Evolutionary conservation across 2,329 filamentous ascomycete species (phyloP).

Genomic region (Hypoxylon sp.): DNA sequence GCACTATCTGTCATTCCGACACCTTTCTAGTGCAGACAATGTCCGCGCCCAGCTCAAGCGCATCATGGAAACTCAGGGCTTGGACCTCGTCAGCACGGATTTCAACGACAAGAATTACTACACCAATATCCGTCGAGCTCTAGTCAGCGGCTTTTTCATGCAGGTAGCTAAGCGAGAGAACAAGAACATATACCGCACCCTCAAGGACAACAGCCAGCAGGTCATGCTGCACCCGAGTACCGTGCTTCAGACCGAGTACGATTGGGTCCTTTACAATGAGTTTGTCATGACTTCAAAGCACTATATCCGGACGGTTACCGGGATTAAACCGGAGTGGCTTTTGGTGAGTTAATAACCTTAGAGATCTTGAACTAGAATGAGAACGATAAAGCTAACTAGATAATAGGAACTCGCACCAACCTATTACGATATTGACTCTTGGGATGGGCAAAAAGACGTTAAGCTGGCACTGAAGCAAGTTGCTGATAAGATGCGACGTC

Average conservation of each 20-base stretch:
- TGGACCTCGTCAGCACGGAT: constrained; percentile 88
- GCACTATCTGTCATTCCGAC: constrained; percentile 91
- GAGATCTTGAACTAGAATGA: background rate
- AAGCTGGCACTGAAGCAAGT: constrained; percentile 75
- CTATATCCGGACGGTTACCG: constrained; percentile 94
- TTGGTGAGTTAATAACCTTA: constrained; percentile 70
- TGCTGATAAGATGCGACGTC: constrained; percentile 72
- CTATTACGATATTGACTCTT: constrained; percentile 89
- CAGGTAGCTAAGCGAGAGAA: constrained; percentile 96
- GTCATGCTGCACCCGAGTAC: constrained; percentile 95
- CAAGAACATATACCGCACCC: constrained; percentile 91
- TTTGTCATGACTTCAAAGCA: constrained; percentile 99
- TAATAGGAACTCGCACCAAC: constrained; percentile 87
- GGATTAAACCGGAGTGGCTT: constrained; percentile 94
- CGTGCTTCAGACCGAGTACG: constrained; percentile 87
- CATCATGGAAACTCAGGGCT: constrained; percentile 93
- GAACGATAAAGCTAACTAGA: constrained; percentile 52
- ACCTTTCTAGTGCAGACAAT: constrained; percentile 92
- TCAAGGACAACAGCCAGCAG: constrained; percentile 96
- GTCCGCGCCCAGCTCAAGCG: constrained; percentile 91
- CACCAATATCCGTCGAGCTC: constrained; percentile 92
- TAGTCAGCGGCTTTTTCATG: constrained; percentile 99
- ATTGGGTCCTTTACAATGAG: constrained; percentile 99
- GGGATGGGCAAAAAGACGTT: constrained; percentile 85
- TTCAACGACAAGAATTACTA: constrained; percentile 99